These are phyloP conservation scores for Spongospora subterranea DNA, from an alignment of 208 protist genomes.

Conservation along the genomic window DNA sequence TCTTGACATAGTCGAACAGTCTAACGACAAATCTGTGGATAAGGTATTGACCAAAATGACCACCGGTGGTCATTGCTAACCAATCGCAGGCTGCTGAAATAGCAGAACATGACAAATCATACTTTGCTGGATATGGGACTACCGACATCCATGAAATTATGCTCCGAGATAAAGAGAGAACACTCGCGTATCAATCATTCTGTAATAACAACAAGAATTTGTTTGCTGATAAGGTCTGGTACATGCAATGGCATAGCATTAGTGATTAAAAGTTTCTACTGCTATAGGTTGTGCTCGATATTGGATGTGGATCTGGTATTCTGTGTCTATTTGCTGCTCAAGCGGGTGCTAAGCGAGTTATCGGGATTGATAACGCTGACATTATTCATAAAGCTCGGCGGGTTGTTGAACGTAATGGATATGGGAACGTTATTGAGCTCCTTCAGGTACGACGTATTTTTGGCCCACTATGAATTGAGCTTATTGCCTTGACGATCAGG, in stretches of 20 bases:
- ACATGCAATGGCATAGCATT: background rate
- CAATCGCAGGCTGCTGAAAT: background rate
- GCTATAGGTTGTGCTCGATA: constrained; percentile 85
- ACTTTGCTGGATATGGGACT: background rate
- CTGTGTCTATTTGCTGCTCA: constrained; percentile 94
- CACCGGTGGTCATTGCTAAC: background rate
- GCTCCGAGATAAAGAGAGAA: constrained; percentile 96
- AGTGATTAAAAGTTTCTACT: background rate
- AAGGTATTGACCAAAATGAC: background rate
- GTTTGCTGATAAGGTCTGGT: constrained; percentile 88
- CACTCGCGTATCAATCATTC: constrained; percentile 90
- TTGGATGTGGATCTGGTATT: constrained; percentile 96
- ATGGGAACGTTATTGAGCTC: constrained; percentile 72
- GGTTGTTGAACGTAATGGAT: constrained; percentile 80
- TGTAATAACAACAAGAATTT: constrained; percentile 90
- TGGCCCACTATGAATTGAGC: background rate
- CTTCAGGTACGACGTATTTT: constrained; percentile 38
- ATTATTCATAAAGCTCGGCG: constrained; percentile 60
- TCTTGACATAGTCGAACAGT: background rate
- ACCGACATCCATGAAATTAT: constrained; percentile 86
- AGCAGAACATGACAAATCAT: background rate
- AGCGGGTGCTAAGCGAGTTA: constrained; percentile 89
- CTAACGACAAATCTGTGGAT: background rate
- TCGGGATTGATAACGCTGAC: constrained; percentile 78
- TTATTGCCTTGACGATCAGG: constrained; percentile 1